Percentiles rank a stretch among this genome's conserved stretches.
Evolutionary conservation across 495 filamentous ascomycete species (phyloP).

Genomic region (Letharia columbiana): DNA sequence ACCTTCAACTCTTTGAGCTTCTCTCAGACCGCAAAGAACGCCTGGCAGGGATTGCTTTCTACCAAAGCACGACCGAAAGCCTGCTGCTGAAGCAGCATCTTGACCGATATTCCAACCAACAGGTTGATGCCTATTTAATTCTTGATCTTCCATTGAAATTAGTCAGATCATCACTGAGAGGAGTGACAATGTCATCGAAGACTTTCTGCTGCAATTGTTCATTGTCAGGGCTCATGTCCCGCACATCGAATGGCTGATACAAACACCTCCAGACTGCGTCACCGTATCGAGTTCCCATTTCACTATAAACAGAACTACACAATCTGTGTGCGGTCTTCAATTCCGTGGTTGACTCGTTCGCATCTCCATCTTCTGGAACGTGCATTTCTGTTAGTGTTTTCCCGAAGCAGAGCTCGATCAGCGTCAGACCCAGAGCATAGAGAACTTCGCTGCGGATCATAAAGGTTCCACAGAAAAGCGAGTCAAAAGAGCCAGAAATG

Average conservation of each 20-base stretch:
- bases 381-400: conserved; percentile 23
- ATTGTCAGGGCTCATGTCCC: conserved; percentile 23
- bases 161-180: neutral
- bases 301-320: conserved; percentile 24
- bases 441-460: conserved; percentile 27
- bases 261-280: conserved; percentile 32
- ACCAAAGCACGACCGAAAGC: too few species aligned
- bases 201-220: conserved; percentile 27
- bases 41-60: too few species aligned
- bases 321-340: conserved; percentile 27
- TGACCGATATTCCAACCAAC: too few species aligned
- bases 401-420: conserved; percentile 34
- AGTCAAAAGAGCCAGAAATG: neutral
- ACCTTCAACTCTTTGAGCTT: too few species aligned
- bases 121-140: neutral
- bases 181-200: conserved; percentile 23
- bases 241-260: conserved; percentile 24
- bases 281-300: conserved; percentile 29
- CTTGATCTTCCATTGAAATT: neutral
- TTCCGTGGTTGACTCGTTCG: conserved; percentile 21
- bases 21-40: too few species aligned
- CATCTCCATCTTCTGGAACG: conserved; percentile 25
- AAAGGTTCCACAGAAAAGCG: too few species aligned
- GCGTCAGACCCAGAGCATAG: conserved; percentile 29
- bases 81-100: too few species aligned